A percentile compares a stretch with the other conserved stretches of the same genome.
These are phyloP conservation scores for Albugo laibachii DNA, from an alignment of 352 stramenopile genomes.

Conservation along the genomic window DNA sequence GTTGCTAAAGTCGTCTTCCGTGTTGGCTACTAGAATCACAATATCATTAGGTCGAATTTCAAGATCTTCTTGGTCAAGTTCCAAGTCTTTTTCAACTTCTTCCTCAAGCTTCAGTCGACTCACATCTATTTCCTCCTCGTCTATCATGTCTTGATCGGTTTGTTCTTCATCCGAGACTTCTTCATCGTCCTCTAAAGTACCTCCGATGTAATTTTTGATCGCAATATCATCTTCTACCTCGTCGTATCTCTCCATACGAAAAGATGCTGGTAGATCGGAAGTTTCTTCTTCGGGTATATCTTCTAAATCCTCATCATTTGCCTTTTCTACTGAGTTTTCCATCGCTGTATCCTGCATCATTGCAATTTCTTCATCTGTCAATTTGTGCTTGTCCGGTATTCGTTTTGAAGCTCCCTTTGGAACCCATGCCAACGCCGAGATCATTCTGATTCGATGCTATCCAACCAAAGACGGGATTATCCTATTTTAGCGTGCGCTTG, in stretches of 20 bases:
- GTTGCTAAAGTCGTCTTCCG: constrained; percentile 95
- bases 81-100: constrained; percentile 41
- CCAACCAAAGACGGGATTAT: not conserved
- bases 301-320: constrained; percentile 25
- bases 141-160: constrained; percentile 27
- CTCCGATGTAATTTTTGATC: constrained; percentile 54
- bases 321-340: constrained; percentile 50
- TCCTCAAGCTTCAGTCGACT: constrained; percentile 20
- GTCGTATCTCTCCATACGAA: constrained; percentile 82
- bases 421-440: constrained; percentile 39
- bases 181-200: constrained; percentile 20
- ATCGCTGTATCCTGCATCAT: constrained; percentile 61
- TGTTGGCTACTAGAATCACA: constrained; percentile 92
- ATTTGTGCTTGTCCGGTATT: constrained; percentile 68
- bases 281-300: constrained; percentile 22
- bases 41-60: constrained; percentile 87
- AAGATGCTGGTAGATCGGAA: constrained; percentile 32
- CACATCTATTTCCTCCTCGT: constrained; percentile 13
- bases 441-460: constrained; percentile 12
- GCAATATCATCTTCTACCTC: constrained; percentile 66
- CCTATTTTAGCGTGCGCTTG: no score
- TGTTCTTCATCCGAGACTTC: constrained; percentile 13
- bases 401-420: constrained; percentile 26
- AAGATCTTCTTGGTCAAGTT: constrained; percentile 83
- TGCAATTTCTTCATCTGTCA: constrained; percentile 58